Conservation (phyloP, 2,329 filamentous ascomycete species). For the Fusarium marasasianum region DNA sequence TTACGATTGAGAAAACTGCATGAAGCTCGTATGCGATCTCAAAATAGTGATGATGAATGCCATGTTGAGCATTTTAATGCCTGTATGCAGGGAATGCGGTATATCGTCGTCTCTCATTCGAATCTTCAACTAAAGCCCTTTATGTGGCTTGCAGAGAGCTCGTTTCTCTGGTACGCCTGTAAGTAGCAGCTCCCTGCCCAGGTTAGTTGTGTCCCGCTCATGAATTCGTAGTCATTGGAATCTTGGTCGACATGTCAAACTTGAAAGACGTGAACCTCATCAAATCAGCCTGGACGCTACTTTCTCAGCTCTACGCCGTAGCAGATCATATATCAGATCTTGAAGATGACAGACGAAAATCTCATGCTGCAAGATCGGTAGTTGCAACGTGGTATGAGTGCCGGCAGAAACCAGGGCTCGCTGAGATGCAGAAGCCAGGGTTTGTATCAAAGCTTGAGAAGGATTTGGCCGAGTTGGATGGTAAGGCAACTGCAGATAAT, state of each 20-base stretch:
- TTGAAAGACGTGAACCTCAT: neutral
- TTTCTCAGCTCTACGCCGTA: neutral
- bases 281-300: slow-evolving; percentile 6
- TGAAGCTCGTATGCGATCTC: neutral
- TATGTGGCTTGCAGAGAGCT: neutral
- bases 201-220: neutral
- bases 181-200: neutral
- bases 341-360: slow-evolving; percentile 5
- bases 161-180: slow-evolving; percentile 18
- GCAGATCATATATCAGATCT: slow-evolving; percentile 1
- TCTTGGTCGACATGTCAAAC: slow-evolving; percentile 12
- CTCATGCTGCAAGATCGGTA: slow-evolving; percentile 13
- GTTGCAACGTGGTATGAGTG: slow-evolving; percentile 21
- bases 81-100: slow-evolving; percentile 16
- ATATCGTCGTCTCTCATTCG: neutral
- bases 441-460: slow-evolving; percentile 10
- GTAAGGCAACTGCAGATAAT: accelerated
- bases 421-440: neutral
- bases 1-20: slow-evolving; percentile 6
- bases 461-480: neutral
- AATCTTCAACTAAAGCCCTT: slow-evolving; percentile 3
- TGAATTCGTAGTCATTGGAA: neutral
- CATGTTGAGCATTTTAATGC: slow-evolving; percentile 16
- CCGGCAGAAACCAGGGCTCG: slow-evolving; percentile 1
- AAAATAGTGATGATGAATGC: neutral